Evolutionary conservation across 306 rosid genomes (phyloP).

Genomic region (Corylus americana): DNA sequence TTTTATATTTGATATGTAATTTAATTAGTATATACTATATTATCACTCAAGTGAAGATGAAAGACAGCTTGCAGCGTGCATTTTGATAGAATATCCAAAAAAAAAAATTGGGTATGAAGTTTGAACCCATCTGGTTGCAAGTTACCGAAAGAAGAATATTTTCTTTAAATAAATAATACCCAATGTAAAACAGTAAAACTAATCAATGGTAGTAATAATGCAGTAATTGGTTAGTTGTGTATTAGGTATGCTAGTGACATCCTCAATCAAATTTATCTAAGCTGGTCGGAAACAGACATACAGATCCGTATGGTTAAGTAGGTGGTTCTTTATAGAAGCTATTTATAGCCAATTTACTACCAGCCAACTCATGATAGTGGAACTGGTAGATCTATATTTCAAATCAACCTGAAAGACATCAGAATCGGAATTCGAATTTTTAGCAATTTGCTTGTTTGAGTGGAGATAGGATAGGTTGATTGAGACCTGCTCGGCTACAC

Average conservation of each 20-base stretch:
- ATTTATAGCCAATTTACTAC: constrained; percentile 31
- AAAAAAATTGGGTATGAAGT: not conserved
- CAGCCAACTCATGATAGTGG: constrained; percentile 17
- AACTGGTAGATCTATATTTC: constrained; percentile 21
- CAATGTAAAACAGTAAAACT: too few species aligned
- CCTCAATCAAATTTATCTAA: constrained; percentile 5
- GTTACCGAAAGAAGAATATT: not conserved
- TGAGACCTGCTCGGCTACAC: too few species aligned
- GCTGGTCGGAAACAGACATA: constrained; percentile 30
- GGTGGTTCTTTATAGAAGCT: constrained; percentile 22
- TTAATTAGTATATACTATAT: too few species aligned
- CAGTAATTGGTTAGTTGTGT: constrained; percentile 19
- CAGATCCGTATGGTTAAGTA: constrained; percentile 12
- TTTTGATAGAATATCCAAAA: too few species aligned
- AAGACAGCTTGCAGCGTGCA: too few species aligned
- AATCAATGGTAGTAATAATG: too few species aligned
- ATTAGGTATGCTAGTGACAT: constrained; percentile 34
- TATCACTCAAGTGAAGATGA: too few species aligned
- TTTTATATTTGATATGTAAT: too few species aligned
- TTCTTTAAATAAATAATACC: not conserved
- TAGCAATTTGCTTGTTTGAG: too few species aligned
- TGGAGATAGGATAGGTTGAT: too few species aligned
- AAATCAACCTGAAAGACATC: not conserved
- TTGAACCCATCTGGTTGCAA: not conserved
- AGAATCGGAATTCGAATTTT: too few species aligned